Base-by-base conservation (phyloP, 345 rosid species). In the Anacardium occidentale region DNA sequence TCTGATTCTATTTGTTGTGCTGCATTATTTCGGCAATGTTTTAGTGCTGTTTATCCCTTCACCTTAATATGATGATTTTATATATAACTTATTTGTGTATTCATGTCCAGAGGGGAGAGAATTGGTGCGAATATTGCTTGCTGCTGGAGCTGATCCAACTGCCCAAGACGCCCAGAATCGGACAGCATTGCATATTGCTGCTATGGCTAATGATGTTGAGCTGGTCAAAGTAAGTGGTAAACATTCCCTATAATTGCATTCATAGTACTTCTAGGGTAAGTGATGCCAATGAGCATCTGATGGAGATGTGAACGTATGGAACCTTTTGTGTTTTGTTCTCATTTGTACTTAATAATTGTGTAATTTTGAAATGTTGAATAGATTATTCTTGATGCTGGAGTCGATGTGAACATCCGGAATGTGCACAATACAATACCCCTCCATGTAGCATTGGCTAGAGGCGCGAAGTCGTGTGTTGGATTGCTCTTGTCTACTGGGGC, bases 321-420 rank as follows among this genome's bases (percentile, higher is more conserved):
- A 54, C 20, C 48, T 56, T 72, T 22, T 51, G 1, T 18, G 13
- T 71, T 51, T 72, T 21, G 14, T 34, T 57, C 10, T 65, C 13
- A 2, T 24, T 59, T 69, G 64, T 63, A 14, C 55, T 29, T 77
- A 21, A 78, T 77, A 21, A 67, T 21, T 65, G 50, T 76, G 12
- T 70, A 62, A 74, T 58, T 68, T 55, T 66, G 47, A 70, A 48
- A 11, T 78, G 37, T 22, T 82, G 55, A 71, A 74, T 74, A 95
- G 99, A 90, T 91, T 73, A 91, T 95, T 80, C 97, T 95, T 44
- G 90, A 87, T 80, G 92, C 94, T 84, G 99, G 97, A 81, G 99
- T 95, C 77, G 92, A 88, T 83, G 97, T 88, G 61, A 88, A 95
- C 80, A 85, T 92, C 71, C 88, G 88, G 66, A 93, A 92, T 79